Evolutionary conservation across 2,329 filamentous ascomycete genomes (phyloP).

Genomic region (Helotiales sp.): DNA sequence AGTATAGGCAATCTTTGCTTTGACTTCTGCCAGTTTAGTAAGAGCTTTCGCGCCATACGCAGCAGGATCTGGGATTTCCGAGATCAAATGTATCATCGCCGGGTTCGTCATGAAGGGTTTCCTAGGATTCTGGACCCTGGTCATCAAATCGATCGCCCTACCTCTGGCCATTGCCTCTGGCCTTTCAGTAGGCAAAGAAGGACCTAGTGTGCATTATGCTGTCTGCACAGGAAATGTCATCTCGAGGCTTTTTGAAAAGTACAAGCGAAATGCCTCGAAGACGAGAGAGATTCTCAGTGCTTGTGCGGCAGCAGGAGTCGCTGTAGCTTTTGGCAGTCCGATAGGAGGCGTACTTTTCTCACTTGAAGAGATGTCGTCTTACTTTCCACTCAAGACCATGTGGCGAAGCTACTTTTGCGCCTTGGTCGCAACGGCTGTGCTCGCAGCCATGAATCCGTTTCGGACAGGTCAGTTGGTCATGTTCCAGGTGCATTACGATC

Average conservation of each 20-base stretch:
- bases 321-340: slow-evolving; percentile 94
- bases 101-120: slow-evolving; percentile 99
- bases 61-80: slow-evolving; percentile 93
- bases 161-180: slow-evolving; percentile 93
- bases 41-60: slow-evolving; percentile 94
- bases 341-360: slow-evolving; percentile 97
- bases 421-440: slow-evolving; percentile 86
- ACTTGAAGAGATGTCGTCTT: slow-evolving; percentile 94
- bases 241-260: slow-evolving; percentile 88
- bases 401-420: slow-evolving; percentile 99
- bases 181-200: slow-evolving; percentile 93
- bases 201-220: slow-evolving; percentile 97
- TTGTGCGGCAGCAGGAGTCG: slow-evolving; percentile 91
- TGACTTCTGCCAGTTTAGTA: slow-evolving; percentile 79
- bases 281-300: slow-evolving; percentile 94
- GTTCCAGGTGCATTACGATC: slow-evolving; percentile 96
- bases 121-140: slow-evolving; percentile 82
- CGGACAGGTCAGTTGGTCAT: slow-evolving; percentile 96
- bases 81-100: slow-evolving; percentile 99
- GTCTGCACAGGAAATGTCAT: slow-evolving; percentile 98
- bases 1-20: slow-evolving; percentile 71
- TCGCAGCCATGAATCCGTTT: slow-evolving; percentile 97
- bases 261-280: slow-evolving; percentile 87
- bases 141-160: slow-evolving; percentile 91
- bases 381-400: slow-evolving; percentile 95